These are phyloP conservation scores for Fonsecaea multimorphosa DNA, from an alignment of 2,329 filamentous ascomycete genomes.

Conservation along the genomic window DNA sequence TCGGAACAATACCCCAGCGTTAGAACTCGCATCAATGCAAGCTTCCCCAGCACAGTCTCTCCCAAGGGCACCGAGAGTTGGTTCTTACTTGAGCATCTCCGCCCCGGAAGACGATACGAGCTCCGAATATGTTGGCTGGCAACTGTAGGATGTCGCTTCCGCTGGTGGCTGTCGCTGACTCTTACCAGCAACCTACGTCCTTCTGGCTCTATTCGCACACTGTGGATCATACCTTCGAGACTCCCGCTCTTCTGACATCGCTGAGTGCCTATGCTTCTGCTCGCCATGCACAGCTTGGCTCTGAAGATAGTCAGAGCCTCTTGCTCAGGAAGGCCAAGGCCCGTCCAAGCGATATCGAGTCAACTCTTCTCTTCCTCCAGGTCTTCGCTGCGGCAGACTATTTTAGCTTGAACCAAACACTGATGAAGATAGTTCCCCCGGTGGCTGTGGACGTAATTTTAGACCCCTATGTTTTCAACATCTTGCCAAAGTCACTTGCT, in stretches of 20 bases:
- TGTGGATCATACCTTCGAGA: conserved; percentile 66
- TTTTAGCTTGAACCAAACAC: conserved; percentile 72
- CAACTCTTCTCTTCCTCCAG: conserved; percentile 70
- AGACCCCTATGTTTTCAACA: conserved; percentile 81
- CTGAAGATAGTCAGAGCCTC: conserved; percentile 28
- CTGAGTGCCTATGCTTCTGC: conserved; percentile 67
- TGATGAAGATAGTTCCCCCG: conserved; percentile 76
- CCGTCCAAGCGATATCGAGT: conserved; percentile 9
- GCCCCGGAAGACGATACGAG: conserved; percentile 81
- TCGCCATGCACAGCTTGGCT: conserved; percentile 48
- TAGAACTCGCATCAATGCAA: conserved; percentile 68
- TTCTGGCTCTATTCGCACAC: conserved; percentile 74
- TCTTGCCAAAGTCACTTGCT: conserved; percentile 77
- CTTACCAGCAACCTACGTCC: conserved; percentile 77
- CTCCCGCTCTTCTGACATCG: conserved; percentile 68
- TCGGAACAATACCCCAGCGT: conserved; percentile 63
- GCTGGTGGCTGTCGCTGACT: conserved; percentile 17
- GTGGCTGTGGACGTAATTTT: conserved; percentile 82
- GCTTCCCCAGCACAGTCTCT: conserved; percentile 65
- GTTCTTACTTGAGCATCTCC: conserved; percentile 75
- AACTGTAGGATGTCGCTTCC: conserved; percentile 65
- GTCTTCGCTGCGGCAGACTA: conserved; percentile 82
- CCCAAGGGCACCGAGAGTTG: conserved; percentile 71
- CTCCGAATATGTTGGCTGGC: conserved; percentile 92
- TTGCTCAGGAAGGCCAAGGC: conserved; percentile 20